These are phyloP conservation scores for Alternaria ventricosa DNA, from an alignment of 2,329 filamentous ascomycete species.

Conservation along the genomic window DNA sequence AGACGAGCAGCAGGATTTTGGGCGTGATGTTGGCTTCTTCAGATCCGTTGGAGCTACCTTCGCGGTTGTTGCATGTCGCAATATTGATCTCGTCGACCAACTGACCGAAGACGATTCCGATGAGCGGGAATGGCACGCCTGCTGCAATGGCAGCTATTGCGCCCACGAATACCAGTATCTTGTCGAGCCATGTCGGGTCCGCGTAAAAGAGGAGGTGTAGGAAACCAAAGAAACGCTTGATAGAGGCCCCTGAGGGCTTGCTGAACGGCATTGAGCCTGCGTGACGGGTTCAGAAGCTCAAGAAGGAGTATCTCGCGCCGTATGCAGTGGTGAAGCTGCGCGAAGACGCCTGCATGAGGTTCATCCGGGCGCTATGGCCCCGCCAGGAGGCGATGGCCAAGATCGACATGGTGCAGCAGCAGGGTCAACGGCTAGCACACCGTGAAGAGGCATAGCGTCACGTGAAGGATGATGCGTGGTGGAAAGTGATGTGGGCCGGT, in stretches of 20 bases:
- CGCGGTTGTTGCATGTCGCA: slow-evolving; percentile 57
- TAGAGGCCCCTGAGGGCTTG: slow-evolving; percentile 32
- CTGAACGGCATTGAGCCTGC: slow-evolving; percentile 36
- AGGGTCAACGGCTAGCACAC: slow-evolving; percentile 10
- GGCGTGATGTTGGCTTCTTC: slow-evolving; percentile 57
- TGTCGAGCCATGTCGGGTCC: slow-evolving; percentile 47
- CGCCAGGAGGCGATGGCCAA: slow-evolving; percentile 29
- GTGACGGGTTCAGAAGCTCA: slow-evolving; percentile 14
- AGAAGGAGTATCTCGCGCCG: slow-evolving; percentile 19
- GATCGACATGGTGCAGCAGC: slow-evolving; percentile 30
- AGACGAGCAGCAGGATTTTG: slow-evolving; percentile 67
- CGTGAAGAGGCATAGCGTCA: slow-evolving; percentile 23
- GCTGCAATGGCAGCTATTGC: slow-evolving; percentile 60
- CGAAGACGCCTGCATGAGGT: slow-evolving; percentile 22
- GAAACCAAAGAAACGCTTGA: slow-evolving; percentile 42
- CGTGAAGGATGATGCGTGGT: slow-evolving; percentile 21
- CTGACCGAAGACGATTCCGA: slow-evolving; percentile 69
- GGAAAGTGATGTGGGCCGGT: slow-evolving; percentile 13
- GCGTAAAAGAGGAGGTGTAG: slow-evolving; percentile 45
- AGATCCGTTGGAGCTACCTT: slow-evolving; percentile 22
- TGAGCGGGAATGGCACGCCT: slow-evolving; percentile 68
- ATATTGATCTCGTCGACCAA: slow-evolving; percentile 67
- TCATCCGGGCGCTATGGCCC: slow-evolving; percentile 26
- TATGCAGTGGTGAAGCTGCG: slow-evolving; percentile 27
- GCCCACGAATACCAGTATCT: slow-evolving; percentile 47